Conservation (phyloP, 805 yeast genomes). For the Torulaspora delbrueckii region DNA sequence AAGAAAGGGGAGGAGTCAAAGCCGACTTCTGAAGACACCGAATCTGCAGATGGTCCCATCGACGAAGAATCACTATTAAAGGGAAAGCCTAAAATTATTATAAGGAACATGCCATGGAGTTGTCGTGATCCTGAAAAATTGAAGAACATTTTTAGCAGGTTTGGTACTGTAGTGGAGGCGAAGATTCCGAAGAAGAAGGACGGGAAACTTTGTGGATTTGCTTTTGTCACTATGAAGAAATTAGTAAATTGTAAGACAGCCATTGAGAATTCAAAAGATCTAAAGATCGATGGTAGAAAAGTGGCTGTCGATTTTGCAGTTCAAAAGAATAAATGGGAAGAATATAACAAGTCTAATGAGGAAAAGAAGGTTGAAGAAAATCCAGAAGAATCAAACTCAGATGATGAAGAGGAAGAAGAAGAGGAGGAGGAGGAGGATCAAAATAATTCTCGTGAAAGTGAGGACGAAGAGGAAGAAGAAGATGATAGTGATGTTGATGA, state of each 20-base stretch:
- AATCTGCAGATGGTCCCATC: constrained; percentile 1
- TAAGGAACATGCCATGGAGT: constrained; percentile 95
- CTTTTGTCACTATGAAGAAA: constrained; percentile 85
- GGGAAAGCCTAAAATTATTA: constrained; percentile 79
- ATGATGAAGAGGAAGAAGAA: constrained; percentile 32
- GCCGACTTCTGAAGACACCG: constrained; percentile 7
- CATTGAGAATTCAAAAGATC: constrained; percentile 64
- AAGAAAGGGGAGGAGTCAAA: constrained; percentile 19
- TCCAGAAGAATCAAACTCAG: constrained; percentile 38
- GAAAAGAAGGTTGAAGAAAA: constrained; percentile 37
- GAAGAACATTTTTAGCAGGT: constrained; percentile 63
- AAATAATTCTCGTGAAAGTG: constrained; percentile 21
- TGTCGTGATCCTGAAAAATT: constrained; percentile 71
- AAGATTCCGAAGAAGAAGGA: constrained; percentile 82
- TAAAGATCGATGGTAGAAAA: constrained; percentile 81
- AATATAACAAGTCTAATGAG: constrained; percentile 43
- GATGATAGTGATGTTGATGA: constrained; percentile 32
- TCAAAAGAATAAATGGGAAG: constrained; percentile 80
- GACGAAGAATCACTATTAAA: constrained; percentile 50
- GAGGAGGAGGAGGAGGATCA: constrained; percentile 38
- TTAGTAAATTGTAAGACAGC: constrained; percentile 74
- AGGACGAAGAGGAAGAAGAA: constrained; percentile 28
- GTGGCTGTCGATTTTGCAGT: constrained; percentile 94
- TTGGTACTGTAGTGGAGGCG: constrained; percentile 84
- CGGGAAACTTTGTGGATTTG: constrained; percentile 92